These are phyloP conservation scores for Mortierella sp. DNA, from an alignment of 371 early-diverging fungal species.

Conservation along the genomic window DNA sequence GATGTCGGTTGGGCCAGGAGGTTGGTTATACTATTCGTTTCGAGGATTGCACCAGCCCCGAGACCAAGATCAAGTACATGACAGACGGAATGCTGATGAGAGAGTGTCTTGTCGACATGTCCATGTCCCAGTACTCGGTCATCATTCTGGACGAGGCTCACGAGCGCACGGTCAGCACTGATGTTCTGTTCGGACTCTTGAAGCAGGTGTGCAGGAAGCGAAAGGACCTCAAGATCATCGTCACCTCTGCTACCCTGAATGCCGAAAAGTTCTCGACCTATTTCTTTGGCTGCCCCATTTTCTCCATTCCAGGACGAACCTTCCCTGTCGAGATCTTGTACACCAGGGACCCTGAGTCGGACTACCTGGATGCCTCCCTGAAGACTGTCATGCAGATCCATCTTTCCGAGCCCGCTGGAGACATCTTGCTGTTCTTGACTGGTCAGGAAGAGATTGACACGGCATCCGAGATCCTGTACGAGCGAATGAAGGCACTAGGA, in stretches of 20 bases:
- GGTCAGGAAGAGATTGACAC: conserved; percentile 99
- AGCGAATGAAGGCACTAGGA: conserved; percentile 97
- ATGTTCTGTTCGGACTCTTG: conserved; percentile 97
- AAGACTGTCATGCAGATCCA: conserved; percentile 98
- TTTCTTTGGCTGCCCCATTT: conserved; percentile 88
- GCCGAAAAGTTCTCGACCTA: conserved; percentile 86
- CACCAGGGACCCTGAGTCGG: conserved; percentile 94
- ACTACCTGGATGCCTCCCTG: conserved; percentile 94
- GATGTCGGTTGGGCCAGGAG: conserved; percentile 93
- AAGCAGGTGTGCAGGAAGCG: conserved; percentile 88
- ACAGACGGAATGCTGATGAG: conserved; percentile 99
- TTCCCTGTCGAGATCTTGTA: conserved; percentile 96
- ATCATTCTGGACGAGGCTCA: conserved; percentile 99
- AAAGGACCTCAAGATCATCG: conserved; percentile 93
- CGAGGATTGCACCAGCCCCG: conserved; percentile 96
- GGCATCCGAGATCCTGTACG: conserved; percentile 90
- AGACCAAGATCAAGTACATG: conserved; percentile 98
- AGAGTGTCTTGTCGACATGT: conserved; percentile 94
- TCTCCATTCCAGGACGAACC: conserved; percentile 97
- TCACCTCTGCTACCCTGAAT: conserved; percentile 98
- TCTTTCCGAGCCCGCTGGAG: conserved; percentile 95
- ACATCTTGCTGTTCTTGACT: conserved; percentile 98
- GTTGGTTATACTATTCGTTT: conserved; percentile 99
- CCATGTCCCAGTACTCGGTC: conserved; percentile 90
- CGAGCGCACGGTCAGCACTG: conserved; percentile 98